Evolutionary conservation across 2,329 filamentous ascomycete species (phyloP), one percentile per base, ranked within the genome.

Genomic region (Xylaria sp.): DNA sequence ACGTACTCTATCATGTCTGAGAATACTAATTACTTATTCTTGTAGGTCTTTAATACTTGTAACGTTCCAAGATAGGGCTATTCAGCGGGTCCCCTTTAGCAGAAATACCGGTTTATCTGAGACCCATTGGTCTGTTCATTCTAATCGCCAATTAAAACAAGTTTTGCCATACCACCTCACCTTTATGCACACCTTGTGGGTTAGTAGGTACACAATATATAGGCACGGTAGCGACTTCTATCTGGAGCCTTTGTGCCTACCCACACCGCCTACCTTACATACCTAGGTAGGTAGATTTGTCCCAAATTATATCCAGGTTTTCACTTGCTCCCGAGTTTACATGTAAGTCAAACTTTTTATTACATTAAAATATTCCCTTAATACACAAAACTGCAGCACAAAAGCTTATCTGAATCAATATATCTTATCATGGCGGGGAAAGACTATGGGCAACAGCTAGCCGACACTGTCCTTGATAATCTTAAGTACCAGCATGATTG

Each of bases 401-500:
- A 29, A 55, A 5, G 25, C n/a, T 55, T 35, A 4, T 27, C 47
- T 13, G 5, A n/a, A 9, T 18, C 10, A 54, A 2, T 21, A 29
- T 18, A 69, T 35, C 66, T 69, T 70, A 40, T 37, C 50, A 77
- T 77, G 76, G 72, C 74, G 23, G 70, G 73, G 58, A 71, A 0
- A 18, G 16, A 2, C 18, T 6, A 78, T 53, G 62, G 78, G 59
- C 74, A 75, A 3, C 75, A 80, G 60, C 86, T 92, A 57, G 85
- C 88, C 53, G 79, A 84, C 32, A 84, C 88, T 59, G 89, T 94
- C 59, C 83, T 88, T 62, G 87, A 91, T 78, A 94, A 94, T 78
- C 87, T 96, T 57, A 84, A 87, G 73, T 84, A 92, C 78, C 91
- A 94, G 79, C 92, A 95, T 79, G 87, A 90, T 77, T 96, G 93